Conservation (phyloP, 306 rosid species). For the Quercus bicolor region DNA sequence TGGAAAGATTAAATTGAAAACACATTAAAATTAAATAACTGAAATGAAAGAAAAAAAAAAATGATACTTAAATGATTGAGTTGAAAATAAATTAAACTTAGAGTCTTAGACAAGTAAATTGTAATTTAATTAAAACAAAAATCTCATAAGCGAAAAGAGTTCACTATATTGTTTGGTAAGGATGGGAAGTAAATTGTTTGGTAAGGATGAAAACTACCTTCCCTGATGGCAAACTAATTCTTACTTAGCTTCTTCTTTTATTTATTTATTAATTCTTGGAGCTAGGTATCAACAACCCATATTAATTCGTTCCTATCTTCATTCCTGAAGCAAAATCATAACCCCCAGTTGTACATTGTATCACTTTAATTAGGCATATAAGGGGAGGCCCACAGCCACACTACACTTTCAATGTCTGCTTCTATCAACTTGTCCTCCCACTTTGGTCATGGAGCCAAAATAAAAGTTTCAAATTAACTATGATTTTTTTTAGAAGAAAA, state of each 20-base stretch:
- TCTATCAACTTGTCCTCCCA: background rate
- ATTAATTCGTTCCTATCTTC: conserved; percentile 32
- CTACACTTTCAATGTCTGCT: conserved; percentile 15
- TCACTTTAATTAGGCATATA: conserved; percentile 2
- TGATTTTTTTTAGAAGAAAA: too few relatives aligned
- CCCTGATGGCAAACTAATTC: background rate
- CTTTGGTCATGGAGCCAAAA: background rate
- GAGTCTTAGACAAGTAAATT: too few relatives aligned
- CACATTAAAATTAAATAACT: too few relatives aligned
- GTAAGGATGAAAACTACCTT: background rate
- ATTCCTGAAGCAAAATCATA: conserved; percentile 33
- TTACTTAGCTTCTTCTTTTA: background rate
- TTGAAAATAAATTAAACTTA: too few relatives aligned
- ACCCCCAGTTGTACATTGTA: conserved; percentile 9
- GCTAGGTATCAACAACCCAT: too few relatives aligned
- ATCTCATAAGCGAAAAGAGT: background rate
- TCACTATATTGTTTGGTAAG: background rate
- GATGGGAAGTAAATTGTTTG: background rate
- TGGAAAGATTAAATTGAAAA: too few relatives aligned
- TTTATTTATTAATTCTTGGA: too few relatives aligned
- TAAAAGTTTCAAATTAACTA: too few relatives aligned
- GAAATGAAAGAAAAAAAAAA: too few relatives aligned
- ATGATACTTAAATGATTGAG: too few relatives aligned
- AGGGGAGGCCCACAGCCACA: conserved; percentile 29
- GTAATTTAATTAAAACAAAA: background rate